phyloP scores from a whole-genome alignment of 1,139 yeast species.

The Tardiomyces depauwii region DNA sequence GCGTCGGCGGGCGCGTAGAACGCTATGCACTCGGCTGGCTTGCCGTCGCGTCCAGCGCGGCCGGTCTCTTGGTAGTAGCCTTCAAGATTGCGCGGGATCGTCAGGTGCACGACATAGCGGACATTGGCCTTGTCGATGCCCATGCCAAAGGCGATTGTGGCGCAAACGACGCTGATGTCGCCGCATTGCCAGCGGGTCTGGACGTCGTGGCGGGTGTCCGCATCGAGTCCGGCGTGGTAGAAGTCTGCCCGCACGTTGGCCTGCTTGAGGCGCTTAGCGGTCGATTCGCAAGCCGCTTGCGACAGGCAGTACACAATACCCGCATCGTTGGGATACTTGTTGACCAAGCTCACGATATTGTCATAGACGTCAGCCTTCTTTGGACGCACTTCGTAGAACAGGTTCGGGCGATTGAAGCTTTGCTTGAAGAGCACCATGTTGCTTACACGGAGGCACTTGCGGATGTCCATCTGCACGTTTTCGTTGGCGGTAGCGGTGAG shows the following conservation, averaged over 20 bases:
- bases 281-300: slow-evolving; percentile 76
- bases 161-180: slow-evolving; percentile 68
- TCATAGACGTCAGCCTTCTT: slow-evolving; percentile 35
- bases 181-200: slow-evolving; percentile 80
- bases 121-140: slow-evolving; percentile 97
- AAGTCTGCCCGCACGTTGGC: slow-evolving; percentile 58
- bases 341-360: slow-evolving; percentile 51
- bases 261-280: slow-evolving; percentile 47
- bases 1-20: slow-evolving; percentile 36
- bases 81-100: slow-evolving; percentile 84
- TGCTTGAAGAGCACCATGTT: slow-evolving; percentile 44
- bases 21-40: slow-evolving; percentile 67
- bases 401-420: slow-evolving; percentile 82
- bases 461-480: slow-evolving; percentile 69
- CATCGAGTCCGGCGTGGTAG: slow-evolving; percentile 91
- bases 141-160: slow-evolving; percentile 98
- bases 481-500: slow-evolving; percentile 96
- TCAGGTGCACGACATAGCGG: slow-evolving; percentile 77
- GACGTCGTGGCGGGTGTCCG: slow-evolving; percentile 57
- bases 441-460: slow-evolving; percentile 23
- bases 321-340: slow-evolving; percentile 43
- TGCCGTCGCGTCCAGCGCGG: slow-evolving; percentile 97
- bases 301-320: slow-evolving; percentile 95
- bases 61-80: slow-evolving; percentile 98
- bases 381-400: slow-evolving; percentile 64